Evolutionary conservation across 1,139 yeast species (phyloP).

Genomic region (Suhomyces bokatorum): DNA sequence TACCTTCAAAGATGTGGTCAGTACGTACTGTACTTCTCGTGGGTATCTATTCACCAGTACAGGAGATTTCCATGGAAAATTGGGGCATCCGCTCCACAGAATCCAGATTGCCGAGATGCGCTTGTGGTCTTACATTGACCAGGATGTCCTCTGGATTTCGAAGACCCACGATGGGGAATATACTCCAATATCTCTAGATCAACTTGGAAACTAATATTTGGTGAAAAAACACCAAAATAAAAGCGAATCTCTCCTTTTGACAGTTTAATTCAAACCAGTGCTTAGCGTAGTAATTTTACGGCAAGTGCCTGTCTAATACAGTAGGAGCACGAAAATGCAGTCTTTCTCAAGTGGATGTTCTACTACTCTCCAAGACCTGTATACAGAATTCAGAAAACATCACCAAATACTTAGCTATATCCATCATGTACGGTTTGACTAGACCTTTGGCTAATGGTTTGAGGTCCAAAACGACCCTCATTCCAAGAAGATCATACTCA

Average conservation of each 20-base stretch:
- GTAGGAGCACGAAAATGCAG: too few relatives aligned
- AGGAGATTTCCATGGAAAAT: conserved; percentile 19
- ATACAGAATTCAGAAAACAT: too few relatives aligned
- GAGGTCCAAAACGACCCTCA: not conserved
- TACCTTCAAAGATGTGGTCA: conserved; percentile 42
- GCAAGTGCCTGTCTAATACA: too few relatives aligned
- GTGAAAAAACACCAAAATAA: too few relatives aligned
- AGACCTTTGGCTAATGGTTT: not conserved
- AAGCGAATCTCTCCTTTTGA: too few relatives aligned
- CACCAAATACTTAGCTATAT: not conserved
- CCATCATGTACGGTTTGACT: not conserved
- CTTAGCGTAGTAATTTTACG: too few relatives aligned
- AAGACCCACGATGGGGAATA: conserved; percentile 15
- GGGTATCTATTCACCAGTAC: conserved; percentile 26
- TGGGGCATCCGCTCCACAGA: conserved; percentile 29
- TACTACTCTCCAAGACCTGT: too few relatives aligned
- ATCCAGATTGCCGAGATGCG: conserved; percentile 13
- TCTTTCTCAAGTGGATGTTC: too few relatives aligned
- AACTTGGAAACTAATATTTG: conserved; percentile 1
- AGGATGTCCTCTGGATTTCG: conserved; percentile 37
- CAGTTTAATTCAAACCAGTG: too few relatives aligned
- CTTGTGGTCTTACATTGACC: conserved; percentile 28
- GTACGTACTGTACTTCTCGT: conserved; percentile 28
- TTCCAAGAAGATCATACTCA: conserved; percentile 11
- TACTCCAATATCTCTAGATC: conserved; percentile 26